Evolutionary conservation across 371 early-diverging fungal genomes (phyloP).

Genomic region (Mortierella sp.): DNA sequence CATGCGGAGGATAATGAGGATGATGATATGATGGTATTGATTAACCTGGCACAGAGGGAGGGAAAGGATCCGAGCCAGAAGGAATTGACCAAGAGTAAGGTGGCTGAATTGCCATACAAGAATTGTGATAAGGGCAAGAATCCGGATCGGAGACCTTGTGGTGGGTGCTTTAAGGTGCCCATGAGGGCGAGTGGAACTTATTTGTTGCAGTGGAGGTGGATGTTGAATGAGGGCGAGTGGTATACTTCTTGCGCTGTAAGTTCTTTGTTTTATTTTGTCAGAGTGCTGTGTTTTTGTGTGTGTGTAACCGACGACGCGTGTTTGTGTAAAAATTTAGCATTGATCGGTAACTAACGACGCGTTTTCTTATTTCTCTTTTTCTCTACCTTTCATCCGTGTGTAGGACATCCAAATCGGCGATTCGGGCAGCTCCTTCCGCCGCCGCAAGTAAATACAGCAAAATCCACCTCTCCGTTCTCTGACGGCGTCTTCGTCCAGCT

Average conservation of each 20-base stretch:
- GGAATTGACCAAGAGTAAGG: conserved; percentile 11
- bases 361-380: neutral
- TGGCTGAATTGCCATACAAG: conserved; percentile 35
- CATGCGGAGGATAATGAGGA: conserved; percentile 47
- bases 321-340: neutral
- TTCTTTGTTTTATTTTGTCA: neutral
- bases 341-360: neutral
- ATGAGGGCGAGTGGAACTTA: conserved; percentile 12
- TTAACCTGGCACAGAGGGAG: conserved; percentile 32
- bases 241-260: conserved; percentile 31
- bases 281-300: neutral
- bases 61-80: conserved; percentile 28
- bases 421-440: neutral
- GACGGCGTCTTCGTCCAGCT: neutral
- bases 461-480: neutral
- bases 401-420: conserved; percentile 12
- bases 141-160: conserved; percentile 28
- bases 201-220: conserved; percentile 37
- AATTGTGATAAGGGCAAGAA: conserved; percentile 25
- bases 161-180: conserved; percentile 32
- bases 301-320: neutral
- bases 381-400: too few species aligned
- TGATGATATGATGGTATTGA: conserved; percentile 32
- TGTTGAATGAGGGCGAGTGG: conserved; percentile 23
- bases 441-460: neutral